Evolutionary conservation across 2,329 filamentous ascomycete genomes (phyloP), one percentile per base, ranked within the genome.

Genomic region (Diaporthe citriasiana): DNA sequence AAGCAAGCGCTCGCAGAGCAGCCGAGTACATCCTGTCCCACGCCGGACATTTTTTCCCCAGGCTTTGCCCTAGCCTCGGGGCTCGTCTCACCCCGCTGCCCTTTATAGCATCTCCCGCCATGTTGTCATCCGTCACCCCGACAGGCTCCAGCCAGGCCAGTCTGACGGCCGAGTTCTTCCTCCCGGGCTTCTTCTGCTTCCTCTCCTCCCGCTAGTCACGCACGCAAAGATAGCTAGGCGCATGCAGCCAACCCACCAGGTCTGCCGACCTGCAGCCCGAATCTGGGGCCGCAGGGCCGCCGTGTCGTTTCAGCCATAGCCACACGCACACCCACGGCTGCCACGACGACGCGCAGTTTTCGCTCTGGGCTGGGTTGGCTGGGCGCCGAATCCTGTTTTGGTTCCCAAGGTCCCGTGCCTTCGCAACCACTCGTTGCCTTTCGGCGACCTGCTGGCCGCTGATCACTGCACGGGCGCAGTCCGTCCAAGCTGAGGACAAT

Each of bases 221-320:
- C 47, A 53, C 45, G 63, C 63, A 68, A 68, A 53, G 22, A 66
- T 66, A 68, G 63, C 63, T 53, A 38, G 60, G 63, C 38, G 45
- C 63, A 66, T 66, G 63, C 30, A 51, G 22, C 42, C 27, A 42
- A 45, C 68, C 68, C 57, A 27, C 68, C 53, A 60, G 53, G 40
- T 30, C 53, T 47, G 66, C 51, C 51, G 47, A 68, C 63, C 33
- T 68, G 68, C 68, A 47, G 35, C 68, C 55, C 22, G 68, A 59
- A 50, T 25, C 42, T 70, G 30, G 69, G 27, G 53, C 69, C 40
- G 42, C 27, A 38, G 40, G 55, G 42, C 69, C 45, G 56, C 56
- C 47, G 35, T 60, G 56, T 63, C 45, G 56, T 63, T 63, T 53
- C 70, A 63, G 56, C 70, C 70, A 71, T 57, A 71, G 33, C 70